phyloP scores from a whole-genome alignment of 371 early-diverging fungal species.

The Mortierella sp. region DNA sequence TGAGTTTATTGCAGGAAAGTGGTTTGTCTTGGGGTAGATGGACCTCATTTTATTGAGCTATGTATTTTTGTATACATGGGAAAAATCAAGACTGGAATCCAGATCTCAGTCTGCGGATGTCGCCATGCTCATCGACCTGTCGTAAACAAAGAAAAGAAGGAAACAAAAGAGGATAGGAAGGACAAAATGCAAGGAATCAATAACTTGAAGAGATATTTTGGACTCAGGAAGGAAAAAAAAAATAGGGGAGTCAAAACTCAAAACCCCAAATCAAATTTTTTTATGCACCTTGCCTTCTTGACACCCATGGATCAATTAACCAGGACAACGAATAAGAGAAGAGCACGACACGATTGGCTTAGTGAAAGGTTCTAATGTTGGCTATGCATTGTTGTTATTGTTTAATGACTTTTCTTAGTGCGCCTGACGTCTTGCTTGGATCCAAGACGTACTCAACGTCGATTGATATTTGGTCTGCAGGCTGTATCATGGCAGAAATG shows the following conservation, averaged over 20 bases:
- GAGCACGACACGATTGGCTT: not conserved
- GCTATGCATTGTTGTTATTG: not conserved
- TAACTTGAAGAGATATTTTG: not conserved
- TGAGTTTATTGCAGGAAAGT: not conserved
- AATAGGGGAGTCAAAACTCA: constrained; percentile 2
- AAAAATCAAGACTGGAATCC: constrained; percentile 19
- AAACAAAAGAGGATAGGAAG: not conserved
- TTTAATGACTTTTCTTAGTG: constrained; percentile 61
- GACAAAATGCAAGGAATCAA: not conserved
- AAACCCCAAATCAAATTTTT: too few relatives aligned
- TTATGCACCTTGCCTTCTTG: too few relatives aligned
- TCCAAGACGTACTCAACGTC: constrained; percentile 95
- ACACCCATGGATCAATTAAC: too few relatives aligned
- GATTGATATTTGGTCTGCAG: constrained; percentile 99
- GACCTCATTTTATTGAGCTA: constrained; percentile 9
- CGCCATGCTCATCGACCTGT: not conserved
- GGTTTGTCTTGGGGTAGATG: constrained; percentile 36
- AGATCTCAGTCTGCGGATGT: not conserved
- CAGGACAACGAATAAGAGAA: not conserved
- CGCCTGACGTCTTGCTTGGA: constrained; percentile 98
- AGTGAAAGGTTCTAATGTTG: not conserved
- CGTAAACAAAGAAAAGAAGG: constrained; percentile 3
- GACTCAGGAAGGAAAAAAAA: not conserved
- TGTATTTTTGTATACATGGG: constrained; percentile 7
- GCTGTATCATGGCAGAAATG: constrained; percentile 99